Evolutionary conservation across 2,329 filamentous ascomycete species (phyloP), one percentile per base, ranked within the genome.

Genomic region (Sporothrix pallida): DNA sequence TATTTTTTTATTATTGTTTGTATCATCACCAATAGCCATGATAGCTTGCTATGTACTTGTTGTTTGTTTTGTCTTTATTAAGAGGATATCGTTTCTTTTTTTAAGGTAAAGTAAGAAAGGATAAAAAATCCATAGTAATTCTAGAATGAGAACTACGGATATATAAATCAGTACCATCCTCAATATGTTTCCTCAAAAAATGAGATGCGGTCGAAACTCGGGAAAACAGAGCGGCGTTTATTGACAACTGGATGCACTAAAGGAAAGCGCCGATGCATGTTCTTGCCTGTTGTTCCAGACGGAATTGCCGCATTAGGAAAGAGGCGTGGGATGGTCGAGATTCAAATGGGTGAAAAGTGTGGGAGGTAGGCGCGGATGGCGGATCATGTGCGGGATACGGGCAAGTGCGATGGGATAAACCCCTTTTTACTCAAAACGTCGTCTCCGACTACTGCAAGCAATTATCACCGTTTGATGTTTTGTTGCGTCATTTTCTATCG

Each of bases 401-500:
- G 52, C 48, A 70, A 50, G 48, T 17, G 50, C 67, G 31, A 70
- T 70, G 50, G 50, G 44, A 46, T 31, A 31, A 15, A 26, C 62
- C 62, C 62, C 42, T 67, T 44, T 63, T 44, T 31, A 65, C 46
- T 37, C 31, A 37, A 6, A 37, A 26, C 23, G 12, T 60, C 23
- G 15, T 44, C 15, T 67, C 42, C n/a, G 3, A 13, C 62, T 67
- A 13, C 62, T 67, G 62, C 42, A 67, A 20, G 62, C 44, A 67
- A 67, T 67, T 13, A 42, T 48, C 42, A 65, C 44, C 15, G 17
- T 67, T 67, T 48, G 63, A 31, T 37, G 6, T 31, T 26, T 17
- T 10, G 50, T 46, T 70, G 68, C 68, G 68, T 70, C 52, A 70
- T 70, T 70, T 69, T 58, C 37, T 13, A n/a, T 37, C 23, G 63